Evolutionary conservation across 257 asterid species (phyloP).

Genomic region (Scutellaria barbata): DNA sequence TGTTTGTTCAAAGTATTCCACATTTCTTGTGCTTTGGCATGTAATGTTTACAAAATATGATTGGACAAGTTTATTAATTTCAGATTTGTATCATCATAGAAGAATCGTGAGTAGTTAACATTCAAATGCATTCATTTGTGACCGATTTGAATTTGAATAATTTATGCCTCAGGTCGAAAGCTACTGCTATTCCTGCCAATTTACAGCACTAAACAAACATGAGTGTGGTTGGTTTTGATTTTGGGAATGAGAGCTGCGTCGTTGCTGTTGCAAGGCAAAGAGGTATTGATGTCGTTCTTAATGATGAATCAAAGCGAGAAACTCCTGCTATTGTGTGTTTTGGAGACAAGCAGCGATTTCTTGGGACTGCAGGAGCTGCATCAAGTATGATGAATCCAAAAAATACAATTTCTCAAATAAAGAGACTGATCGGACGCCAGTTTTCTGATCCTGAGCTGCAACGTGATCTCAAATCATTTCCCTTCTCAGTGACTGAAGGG

Average conservation of each 20-base stretch:
- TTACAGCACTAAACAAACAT: constrained; percentile 46
- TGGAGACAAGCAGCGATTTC: constrained; percentile 94
- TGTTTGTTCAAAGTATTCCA: neutral
- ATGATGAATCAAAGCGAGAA: constrained; percentile 90
- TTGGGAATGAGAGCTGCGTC: constrained; percentile 91
- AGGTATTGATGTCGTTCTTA: constrained; percentile 95
- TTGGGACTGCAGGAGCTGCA: constrained; percentile 98
- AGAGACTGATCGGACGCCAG: constrained; percentile 81
- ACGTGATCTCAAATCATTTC: constrained; percentile 72
- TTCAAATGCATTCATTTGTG: neutral
- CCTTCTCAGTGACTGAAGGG: constrained; percentile 78
- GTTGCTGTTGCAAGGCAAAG: constrained; percentile 98
- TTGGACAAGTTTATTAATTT: neutral
- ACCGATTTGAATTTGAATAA: neutral
- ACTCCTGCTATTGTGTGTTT: constrained; percentile 93
- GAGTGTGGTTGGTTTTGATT: constrained; percentile 99
- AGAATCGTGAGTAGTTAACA: neutral
- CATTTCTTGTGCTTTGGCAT: neutral
- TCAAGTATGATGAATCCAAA: constrained; percentile 96
- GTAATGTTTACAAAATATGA: neutral
- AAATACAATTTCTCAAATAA: constrained; percentile 84
- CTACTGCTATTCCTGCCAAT: constrained; percentile 22
- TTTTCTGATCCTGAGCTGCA: constrained; percentile 94
- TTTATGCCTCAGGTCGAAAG: constrained; percentile 44
- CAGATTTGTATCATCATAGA: neutral